Evolutionary conservation across 148 eudicot species (phyloP).

Genomic region (Linanthus parryae): DNA sequence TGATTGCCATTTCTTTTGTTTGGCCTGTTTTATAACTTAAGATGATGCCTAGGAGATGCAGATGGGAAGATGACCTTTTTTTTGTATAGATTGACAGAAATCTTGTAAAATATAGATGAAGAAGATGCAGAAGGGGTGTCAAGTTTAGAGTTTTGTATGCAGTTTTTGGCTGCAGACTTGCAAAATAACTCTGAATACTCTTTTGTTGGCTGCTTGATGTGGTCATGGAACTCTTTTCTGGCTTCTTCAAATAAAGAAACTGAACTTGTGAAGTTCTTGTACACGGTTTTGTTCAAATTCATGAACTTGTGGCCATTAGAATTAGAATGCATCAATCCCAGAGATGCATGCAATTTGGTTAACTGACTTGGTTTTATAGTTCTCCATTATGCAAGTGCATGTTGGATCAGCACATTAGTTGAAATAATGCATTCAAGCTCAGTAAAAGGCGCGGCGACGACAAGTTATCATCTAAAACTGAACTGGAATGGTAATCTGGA

Average conservation of each 20-base stretch:
- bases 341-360: too few species aligned
- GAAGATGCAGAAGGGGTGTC: slow-evolving; percentile 19
- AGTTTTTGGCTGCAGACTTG: slow-evolving; percentile 12
- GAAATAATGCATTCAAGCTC: too few species aligned
- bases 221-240: slow-evolving; percentile 3
- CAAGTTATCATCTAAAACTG: too few species aligned
- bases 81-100: slow-evolving; percentile 54
- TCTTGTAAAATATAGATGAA: slow-evolving; percentile 24
- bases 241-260: neutral
- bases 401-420: too few species aligned
- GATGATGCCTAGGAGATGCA: slow-evolving; percentile 15
- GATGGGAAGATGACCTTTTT: slow-evolving; percentile 13
- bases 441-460: too few species aligned
- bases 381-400: too few species aligned
- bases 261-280: too few species aligned
- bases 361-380: too few species aligned
- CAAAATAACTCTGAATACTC: slow-evolving; percentile 7
- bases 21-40: slow-evolving; percentile 31
- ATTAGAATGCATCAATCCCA: too few species aligned
- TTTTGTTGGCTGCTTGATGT: slow-evolving; percentile 4
- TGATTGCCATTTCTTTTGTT: slow-evolving; percentile 18
- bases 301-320: too few species aligned
- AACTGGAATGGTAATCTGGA: too few species aligned
- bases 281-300: too few species aligned
- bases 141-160: slow-evolving; percentile 2